Evolutionary conservation across 208 protist genomes (phyloP), one percentile per base, ranked within the genome.

Genomic region (Leishmania gerbilli): DNA sequence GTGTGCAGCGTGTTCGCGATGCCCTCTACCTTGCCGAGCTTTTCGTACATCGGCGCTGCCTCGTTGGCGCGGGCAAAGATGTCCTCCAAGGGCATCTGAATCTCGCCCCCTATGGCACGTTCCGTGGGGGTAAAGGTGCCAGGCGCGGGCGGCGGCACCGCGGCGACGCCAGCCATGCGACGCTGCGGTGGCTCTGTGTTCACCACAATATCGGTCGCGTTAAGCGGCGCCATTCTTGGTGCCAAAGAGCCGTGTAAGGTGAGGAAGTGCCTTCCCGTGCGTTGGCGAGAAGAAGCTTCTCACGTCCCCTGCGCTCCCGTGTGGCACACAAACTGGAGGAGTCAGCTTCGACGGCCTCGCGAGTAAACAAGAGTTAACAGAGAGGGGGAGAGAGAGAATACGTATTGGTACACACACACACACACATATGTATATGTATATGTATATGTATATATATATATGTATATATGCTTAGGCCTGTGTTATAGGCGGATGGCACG

Each of bases 61-160:
- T 93, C 89, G 74, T 81, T 89, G 24, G 89, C 90, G 53, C 89
- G 87, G 47, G 74, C 37, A 69, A 95, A 95, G 56, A 95, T 89
- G 40, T 86, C 84, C 78, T 95, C 90, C 2, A 95, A 79, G 1
- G 85, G 75, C 55, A 77, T 62, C 69, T 89, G 88, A 42, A 81
- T 71, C 58, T 84, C 53, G 21, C 64, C 74, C 0, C 60, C 62
- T 7, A 83, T 74, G 0, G 87, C 86, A 67, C 88, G 78, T 19
- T 91, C 89, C 7, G 91, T 76, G 2, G 87, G 49, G 34, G 79
- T 71, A 34, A 92, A 89, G 19, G 90, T 72, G 55, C 86, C 58
- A 60, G 88, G 60, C 51, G 82, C n/a, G 0, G 67, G 2, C 4
- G 2, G 55, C 40, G 90, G 84, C 69, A 86, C 84, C 17, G 79